Conservation (phyloP, 2,329 filamentous ascomycete species). For the Calonectria leucothoes region DNA sequence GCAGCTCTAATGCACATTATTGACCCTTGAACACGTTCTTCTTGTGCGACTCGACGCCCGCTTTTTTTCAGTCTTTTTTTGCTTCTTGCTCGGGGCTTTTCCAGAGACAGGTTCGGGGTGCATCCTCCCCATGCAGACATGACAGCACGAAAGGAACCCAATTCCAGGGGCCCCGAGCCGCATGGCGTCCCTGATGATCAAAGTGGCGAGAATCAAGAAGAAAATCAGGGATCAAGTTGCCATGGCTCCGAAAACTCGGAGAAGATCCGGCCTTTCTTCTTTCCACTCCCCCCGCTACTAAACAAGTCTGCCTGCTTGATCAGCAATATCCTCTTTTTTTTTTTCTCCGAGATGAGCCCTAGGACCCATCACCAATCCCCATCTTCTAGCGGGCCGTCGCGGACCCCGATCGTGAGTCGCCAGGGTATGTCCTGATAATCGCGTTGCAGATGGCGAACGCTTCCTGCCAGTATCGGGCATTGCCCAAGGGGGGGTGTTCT, state of each 20-base stretch:
- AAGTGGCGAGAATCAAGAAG: neutral
- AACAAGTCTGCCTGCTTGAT: neutral
- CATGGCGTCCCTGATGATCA: conserved; percentile 7
- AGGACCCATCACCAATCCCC: neutral
- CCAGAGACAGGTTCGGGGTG: neutral
- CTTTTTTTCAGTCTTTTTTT: neutral
- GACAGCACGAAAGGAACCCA: neutral
- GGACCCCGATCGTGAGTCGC: conserved; percentile 19
- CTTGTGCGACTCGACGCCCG: neutral
- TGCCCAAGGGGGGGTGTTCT: conserved; percentile 20
- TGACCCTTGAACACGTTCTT: neutral
- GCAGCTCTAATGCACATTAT: neutral
- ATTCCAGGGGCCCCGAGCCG: neutral
- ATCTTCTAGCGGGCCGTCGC: conserved; percentile 23
- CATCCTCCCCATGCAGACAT: neutral
- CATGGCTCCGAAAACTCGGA: neutral
- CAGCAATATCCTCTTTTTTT: neutral
- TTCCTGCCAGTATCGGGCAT: neutral
- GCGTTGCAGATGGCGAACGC: conserved; percentile 4
- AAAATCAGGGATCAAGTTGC: neutral
- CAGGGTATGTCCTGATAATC: conserved; percentile 10
- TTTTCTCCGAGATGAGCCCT: neutral
- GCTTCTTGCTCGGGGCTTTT: neutral
- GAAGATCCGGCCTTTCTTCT: neutral
- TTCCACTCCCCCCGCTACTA: neutral